These are phyloP conservation scores for Daedaleopsis nitida DNA, from an alignment of 768 basidiomycete species.

Conservation along the genomic window DNA sequence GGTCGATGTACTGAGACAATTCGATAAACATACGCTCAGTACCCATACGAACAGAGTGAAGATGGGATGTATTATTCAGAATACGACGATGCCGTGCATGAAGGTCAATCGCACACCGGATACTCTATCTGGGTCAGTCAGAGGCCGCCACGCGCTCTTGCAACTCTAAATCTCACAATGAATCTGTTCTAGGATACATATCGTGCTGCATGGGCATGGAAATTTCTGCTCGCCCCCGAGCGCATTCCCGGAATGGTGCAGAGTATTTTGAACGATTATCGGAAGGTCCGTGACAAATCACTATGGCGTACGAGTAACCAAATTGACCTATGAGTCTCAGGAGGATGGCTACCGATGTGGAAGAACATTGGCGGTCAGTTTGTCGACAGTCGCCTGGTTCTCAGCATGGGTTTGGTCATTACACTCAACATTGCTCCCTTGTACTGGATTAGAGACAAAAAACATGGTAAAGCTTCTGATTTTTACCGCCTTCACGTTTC, in stretches of 20 bases:
- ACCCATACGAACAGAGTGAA: constrained; percentile 77
- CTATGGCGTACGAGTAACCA: background rate
- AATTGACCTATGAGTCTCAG: constrained; percentile 27
- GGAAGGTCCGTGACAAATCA: constrained; percentile 44
- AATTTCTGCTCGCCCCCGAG: constrained; percentile 76
- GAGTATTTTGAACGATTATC: constrained; percentile 81
- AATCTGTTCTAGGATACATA: constrained; percentile 66
- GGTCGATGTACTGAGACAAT: too few relatives aligned
- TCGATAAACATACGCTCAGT: constrained; percentile 49
- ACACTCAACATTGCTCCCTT: too few relatives aligned
- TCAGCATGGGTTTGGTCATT: too few relatives aligned
- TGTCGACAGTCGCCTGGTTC: too few relatives aligned
- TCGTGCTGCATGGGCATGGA: constrained; percentile 79
- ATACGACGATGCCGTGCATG: constrained; percentile 66
- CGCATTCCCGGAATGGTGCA: constrained; percentile 73
- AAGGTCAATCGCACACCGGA: constrained; percentile 73
- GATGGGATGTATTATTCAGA: constrained; percentile 72
- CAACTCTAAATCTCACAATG: too few relatives aligned
- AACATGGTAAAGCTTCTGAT: constrained; percentile 62
- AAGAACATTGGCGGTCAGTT: constrained; percentile 72
- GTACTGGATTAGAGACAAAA: constrained; percentile 58
- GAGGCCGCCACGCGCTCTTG: too few relatives aligned
- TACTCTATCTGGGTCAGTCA: constrained; percentile 74
- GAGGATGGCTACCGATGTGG: constrained; percentile 91
- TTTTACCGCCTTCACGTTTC: too few relatives aligned